Evolutionary conservation across 495 filamentous ascomycete species (phyloP), one percentile per base, ranked within the genome.

Genomic region (Cercophora samala): DNA sequence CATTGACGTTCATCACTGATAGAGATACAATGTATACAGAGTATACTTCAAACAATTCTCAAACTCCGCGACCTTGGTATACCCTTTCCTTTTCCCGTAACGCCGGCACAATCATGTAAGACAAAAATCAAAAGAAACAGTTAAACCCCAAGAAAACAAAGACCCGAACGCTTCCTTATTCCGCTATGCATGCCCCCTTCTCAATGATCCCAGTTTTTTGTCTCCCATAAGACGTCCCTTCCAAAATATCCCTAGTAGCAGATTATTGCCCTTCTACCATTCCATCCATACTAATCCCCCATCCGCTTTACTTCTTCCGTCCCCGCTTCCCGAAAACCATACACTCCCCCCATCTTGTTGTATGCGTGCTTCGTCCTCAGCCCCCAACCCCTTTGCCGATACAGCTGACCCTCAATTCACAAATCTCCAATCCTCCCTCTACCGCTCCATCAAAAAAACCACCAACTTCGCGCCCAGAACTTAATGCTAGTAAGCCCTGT

Each of bases 401-500:
- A 11, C 15, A 9, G 6, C 8, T 9, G 2, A 17, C 37, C 37
- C 37, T 9, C 37, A 46, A 11, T 46, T 1, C 37, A 11, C 37
- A 9, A 46, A 1, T 17, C 37, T 46, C 37, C 13, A 9, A 46
- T 46, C 37, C n/a, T n/a, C n/a, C n/a, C n/a, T n/a, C n/a, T n/a
- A n/a, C n/a, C n/a, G n/a, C n/a, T n/a, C n/a, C n/a, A n/a, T n/a
- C n/a, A n/a, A n/a, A n/a, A n/a, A 17, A 46, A 9, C 37, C 37
- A 9, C 11, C 37, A 46, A 46, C 37, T 13, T 46, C 37, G 37
- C 37, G 37, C 37, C 37, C 8, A 46, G 37, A 46, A 46, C 37
- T 46, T 9, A 46, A 46, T 46, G 5, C 53, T 56, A 56, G 53
- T 64, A 68, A 18, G 78, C 70, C 21, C 89, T 82, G 69, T 92